Evolutionary conservation across 2,329 filamentous ascomycete genomes (phyloP).

Genomic region (Ophiostoma triangulosporum): DNA sequence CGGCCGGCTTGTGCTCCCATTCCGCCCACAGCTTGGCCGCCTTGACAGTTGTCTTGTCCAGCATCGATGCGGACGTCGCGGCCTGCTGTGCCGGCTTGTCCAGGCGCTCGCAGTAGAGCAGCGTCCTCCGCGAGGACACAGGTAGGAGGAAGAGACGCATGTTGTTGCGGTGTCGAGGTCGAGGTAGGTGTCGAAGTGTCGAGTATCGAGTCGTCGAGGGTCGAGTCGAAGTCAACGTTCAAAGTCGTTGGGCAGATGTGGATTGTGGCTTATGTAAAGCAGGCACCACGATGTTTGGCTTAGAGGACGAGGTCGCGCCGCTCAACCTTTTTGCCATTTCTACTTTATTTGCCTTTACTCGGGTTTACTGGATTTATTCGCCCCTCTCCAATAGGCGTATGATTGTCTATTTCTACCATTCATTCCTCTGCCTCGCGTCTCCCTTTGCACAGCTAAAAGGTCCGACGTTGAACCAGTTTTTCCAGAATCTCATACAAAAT

Average conservation of each 20-base stretch:
- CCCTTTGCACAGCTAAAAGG: neutral
- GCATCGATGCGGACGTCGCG: slow-evolving; percentile 36
- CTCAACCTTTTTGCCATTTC: neutral
- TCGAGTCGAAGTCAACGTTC: too few species aligned
- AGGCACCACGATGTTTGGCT: neutral
- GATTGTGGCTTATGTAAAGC: neutral
- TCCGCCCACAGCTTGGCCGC: slow-evolving; percentile 66
- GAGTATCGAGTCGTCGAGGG: neutral
- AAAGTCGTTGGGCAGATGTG: neutral
- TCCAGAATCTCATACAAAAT: neutral
- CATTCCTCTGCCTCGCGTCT: neutral
- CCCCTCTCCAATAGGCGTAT: neutral
- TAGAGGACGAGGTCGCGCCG: neutral
- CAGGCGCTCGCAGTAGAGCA: slow-evolving; percentile 81
- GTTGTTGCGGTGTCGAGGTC: neutral
- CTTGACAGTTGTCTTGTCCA: slow-evolving; percentile 58
- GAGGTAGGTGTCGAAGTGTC: neutral
- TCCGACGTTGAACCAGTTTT: neutral
- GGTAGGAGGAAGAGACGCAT: slow-evolving; percentile 95
- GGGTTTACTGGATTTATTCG: neutral
- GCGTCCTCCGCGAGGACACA: slow-evolving; percentile 76
- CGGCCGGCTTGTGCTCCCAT: slow-evolving; percentile 74
- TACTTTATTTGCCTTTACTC: neutral
- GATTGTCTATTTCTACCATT: neutral
- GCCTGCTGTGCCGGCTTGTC: slow-evolving; percentile 38